These are phyloP conservation scores for Yamadazyma conglobata DNA, from an alignment of 1,139 yeast species.

Conservation along the genomic window DNA sequence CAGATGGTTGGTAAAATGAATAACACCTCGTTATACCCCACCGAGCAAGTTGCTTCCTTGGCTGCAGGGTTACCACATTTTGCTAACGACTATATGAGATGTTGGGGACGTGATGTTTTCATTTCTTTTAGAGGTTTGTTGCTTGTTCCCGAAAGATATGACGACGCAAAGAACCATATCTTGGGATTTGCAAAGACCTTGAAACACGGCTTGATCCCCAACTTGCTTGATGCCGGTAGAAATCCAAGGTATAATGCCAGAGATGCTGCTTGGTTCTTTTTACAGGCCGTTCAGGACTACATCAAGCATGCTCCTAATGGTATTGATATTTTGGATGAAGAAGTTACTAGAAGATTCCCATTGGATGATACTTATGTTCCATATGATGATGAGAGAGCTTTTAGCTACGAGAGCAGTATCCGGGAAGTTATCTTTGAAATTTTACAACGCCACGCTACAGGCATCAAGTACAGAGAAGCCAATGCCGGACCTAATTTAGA, in stretches of 20 bases:
- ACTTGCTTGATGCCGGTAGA: slow-evolving; percentile 84
- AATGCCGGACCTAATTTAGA: slow-evolving; percentile 90
- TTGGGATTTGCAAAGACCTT: slow-evolving; percentile 85
- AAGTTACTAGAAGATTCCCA: slow-evolving; percentile 83
- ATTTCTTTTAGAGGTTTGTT: slow-evolving; percentile 80
- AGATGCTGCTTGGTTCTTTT: slow-evolving; percentile 95
- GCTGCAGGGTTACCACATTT: slow-evolving; percentile 98
- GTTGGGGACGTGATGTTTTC: slow-evolving; percentile 98
- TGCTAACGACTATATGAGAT: slow-evolving; percentile 85
- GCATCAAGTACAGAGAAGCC: slow-evolving; percentile 87
- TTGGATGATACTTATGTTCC: slow-evolving; percentile 77
- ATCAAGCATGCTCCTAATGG: slow-evolving; percentile 69
- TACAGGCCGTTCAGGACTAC: slow-evolving; percentile 85
- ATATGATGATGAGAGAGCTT: slow-evolving; percentile 70
- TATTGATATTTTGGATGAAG: slow-evolving; percentile 58
- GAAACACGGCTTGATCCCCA: slow-evolving; percentile 94
- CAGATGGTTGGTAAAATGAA: slow-evolving; percentile 82
- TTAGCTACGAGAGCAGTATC: slow-evolving; percentile 63
- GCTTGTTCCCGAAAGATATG: slow-evolving; percentile 71
- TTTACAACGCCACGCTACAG: slow-evolving; percentile 78
- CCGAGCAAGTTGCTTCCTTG: slow-evolving; percentile 61
- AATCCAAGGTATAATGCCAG: slow-evolving; percentile 95
- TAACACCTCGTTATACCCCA: slow-evolving; percentile 73
- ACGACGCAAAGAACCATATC: slow-evolving; percentile 79
- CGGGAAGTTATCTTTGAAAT: slow-evolving; percentile 81